Evolutionary conservation across 164 flowering plant genomes (phyloP).

Genomic region (Warburgia ugandensis): DNA sequence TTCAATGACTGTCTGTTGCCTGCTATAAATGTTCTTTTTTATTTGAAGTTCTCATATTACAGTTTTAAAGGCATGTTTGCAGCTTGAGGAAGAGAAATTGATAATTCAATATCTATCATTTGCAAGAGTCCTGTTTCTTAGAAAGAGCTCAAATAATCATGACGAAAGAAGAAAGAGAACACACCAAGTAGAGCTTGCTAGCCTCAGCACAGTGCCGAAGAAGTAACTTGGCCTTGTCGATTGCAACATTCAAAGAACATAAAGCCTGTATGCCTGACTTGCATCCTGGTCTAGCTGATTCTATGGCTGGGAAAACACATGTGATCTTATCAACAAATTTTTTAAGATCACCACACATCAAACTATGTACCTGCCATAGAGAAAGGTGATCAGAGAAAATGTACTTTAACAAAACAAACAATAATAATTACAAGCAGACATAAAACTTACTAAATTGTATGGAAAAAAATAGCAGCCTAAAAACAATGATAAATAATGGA

Average conservation of each 20-base stretch:
- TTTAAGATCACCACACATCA: constrained; percentile 33
- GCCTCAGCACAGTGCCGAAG: constrained; percentile 49
- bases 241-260: constrained; percentile 33
- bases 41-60: too few species aligned
- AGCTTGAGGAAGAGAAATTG: too few species aligned
- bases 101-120: too few species aligned
- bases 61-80: too few species aligned
- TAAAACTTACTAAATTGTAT: too few species aligned
- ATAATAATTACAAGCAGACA: too few species aligned
- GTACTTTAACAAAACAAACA: not conserved
- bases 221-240: constrained; percentile 46
- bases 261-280: constrained; percentile 37
- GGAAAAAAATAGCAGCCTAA: too few species aligned
- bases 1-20: too few species aligned
- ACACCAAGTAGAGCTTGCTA: constrained; percentile 66
- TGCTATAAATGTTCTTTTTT: too few species aligned
- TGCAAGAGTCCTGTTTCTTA: not conserved
- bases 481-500: too few species aligned
- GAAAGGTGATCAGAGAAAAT: constrained; percentile 9
- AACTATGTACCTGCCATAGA: constrained; percentile 34
- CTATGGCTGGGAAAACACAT: constrained; percentile 30
- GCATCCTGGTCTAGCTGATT: constrained; percentile 50
- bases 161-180: constrained; percentile 10
- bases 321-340: constrained; percentile 28
- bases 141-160: not conserved